Evolutionary conservation across 1,139 yeast species (phyloP), one percentile per base, ranked within the genome.

Genomic region (Suhomyces kunorum): DNA sequence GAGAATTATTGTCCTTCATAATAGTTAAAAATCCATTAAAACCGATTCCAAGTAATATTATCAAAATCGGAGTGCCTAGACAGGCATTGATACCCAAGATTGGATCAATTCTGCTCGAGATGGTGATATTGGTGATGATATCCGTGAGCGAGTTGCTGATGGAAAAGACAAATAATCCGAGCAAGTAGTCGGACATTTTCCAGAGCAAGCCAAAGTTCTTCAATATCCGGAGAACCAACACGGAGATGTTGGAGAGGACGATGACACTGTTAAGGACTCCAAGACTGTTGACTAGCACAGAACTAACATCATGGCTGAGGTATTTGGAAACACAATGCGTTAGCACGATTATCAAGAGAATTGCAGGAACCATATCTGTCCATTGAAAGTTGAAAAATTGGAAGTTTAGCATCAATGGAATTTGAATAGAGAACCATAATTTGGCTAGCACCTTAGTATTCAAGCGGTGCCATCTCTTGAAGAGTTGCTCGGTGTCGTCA

Each of bases 101-200:
- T 2, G 74, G 70, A 37, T 64, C 59, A 7, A 67, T 54, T 24
- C 53, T 59, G 4, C 63, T 51, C 5, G 76, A 61, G 6, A 71
- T 50, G 14, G 74, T 68, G 14, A 67, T 47, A 42, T 71, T 68
- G 30, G 74, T 68, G 17, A 70, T 58, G n/a, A 68, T 53, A 44
- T 71, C 76, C 47, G 68, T 70, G 26, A 69, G 54, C 5, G 73
- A 67, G 41, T 69, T 71, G 40, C 68, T 63, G 30, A 69, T 51
- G 22, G 76, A 63, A 49, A 71, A 71, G 3, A 70, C 62, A 12
- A 69, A 44, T 17, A 69, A 50, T 2, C 77, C 76, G 36, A 71
- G 56, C n/a, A 65, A 44, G 41, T 68, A 70, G 36, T 71, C 76
- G 8, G 71, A 62, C 11, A 71, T 60, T 32, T 50, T 51, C 56